Evolutionary conservation across 768 basidiomycete species (phyloP), one percentile per base, ranked within the genome.

Genomic region (Mycena leptocephala): DNA sequence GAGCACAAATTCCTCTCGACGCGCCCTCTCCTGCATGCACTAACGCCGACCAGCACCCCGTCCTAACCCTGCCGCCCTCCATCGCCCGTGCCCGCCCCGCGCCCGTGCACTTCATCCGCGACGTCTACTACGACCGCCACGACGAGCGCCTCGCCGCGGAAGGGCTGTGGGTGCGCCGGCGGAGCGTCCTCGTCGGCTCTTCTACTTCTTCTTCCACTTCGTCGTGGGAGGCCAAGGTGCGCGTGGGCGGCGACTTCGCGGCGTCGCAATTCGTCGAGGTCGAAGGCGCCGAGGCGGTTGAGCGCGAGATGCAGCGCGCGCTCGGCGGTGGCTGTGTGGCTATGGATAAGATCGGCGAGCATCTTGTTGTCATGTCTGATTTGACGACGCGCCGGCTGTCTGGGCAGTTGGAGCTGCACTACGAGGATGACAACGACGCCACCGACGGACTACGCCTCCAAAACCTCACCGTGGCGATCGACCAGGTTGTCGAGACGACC

Each of bases 201-300:
- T 24, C n/a, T 24, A 51, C 22, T 43, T 10, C 43, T 56, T 26
- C 46, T 35, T 35, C 62, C 5, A n/a, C 55, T 28, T 61, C 69
- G 22, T 71, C 70, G 2, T 76, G 75, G 75, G 75, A 76, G 32
- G 75, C 70, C 51, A 76, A 76, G 43, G 69, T 71, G 33, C 69
- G 75, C 69, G 75, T 76, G 1, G 75, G 75, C 39, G 75, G 75
- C 35, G 64, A 76, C 70, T 68, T 58, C n/a, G 43, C 41, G 1
- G 75, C 75, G 41, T 76, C 75, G 24, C 75, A 76, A 67, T 76
- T 76, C 64, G 64, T 76, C 65, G 74, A 76, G 63, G 69, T 76
- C 41, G 62, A 71, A 32, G 74, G 74, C 51, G 39, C 41, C 35
- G 68, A 65, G 35, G 74, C 74, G 10, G 74, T 76, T 43, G 74